Evolutionary conservation across 352 stramenopile genomes (phyloP).

Genomic region (Pythium aristosporum): DNA sequence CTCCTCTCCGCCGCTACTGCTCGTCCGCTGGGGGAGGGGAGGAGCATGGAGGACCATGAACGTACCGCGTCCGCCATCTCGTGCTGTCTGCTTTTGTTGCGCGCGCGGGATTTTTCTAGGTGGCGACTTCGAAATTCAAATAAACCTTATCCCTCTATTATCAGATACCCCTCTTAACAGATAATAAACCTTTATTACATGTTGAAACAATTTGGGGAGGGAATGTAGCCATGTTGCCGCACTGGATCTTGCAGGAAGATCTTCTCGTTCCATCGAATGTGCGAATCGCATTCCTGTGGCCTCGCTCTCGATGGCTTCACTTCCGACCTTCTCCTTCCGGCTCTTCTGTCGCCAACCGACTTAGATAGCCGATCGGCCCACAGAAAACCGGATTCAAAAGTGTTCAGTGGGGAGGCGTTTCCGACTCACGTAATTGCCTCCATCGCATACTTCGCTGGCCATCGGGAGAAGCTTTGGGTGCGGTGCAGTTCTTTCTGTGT

Average conservation of each 20-base stretch:
- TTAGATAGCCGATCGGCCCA: conserved; percentile 1
- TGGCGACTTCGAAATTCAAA: conserved; percentile 17
- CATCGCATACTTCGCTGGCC: conserved; percentile 1
- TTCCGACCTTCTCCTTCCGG: neutral
- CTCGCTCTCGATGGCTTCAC: conserved; percentile 7
- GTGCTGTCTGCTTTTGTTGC: neutral
- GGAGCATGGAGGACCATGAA: neutral
- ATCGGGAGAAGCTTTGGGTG: neutral
- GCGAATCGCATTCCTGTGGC: conserved; percentile 1
- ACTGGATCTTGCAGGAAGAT: too few relatives aligned
- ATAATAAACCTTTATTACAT: neutral
- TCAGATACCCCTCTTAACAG: neutral
- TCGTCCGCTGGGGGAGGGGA: neutral
- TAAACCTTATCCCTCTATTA: neutral
- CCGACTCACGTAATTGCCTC: neutral
- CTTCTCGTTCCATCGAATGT: conserved; percentile 14
- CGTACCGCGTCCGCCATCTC: conserved; percentile 24
- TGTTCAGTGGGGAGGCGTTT: neutral
- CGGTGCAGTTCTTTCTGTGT: neutral
- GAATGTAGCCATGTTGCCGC: conserved; percentile 11
- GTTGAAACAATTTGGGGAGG: neutral
- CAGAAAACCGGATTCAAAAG: neutral
- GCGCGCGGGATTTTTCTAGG: conserved; percentile 18
- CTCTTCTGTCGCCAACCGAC: neutral
- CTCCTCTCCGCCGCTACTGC: neutral